Conservation (phyloP, 2,329 filamentous ascomycete genomes). For the Xylariaceae sp. region DNA sequence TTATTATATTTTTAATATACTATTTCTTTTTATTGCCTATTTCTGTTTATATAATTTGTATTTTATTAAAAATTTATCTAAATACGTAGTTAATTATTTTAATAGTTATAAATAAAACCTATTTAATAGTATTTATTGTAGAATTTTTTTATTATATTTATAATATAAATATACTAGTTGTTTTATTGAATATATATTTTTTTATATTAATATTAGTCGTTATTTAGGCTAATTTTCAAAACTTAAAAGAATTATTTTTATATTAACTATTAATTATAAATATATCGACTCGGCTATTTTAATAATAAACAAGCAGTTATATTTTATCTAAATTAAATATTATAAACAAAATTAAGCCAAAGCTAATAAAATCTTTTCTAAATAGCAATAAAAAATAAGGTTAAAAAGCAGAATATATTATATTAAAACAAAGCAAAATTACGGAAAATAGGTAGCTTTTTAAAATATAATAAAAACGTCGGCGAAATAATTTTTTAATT, state of each 20-base stretch:
- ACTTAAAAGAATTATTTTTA: too few relatives aligned
- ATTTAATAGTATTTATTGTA: neutral
- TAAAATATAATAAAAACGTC: neutral
- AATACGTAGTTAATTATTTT: too few relatives aligned
- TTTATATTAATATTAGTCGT: too few relatives aligned
- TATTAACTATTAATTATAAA: too few relatives aligned
- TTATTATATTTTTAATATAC: neutral
- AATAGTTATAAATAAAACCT: too few relatives aligned
- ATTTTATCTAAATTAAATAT: neutral
- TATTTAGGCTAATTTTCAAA: too few relatives aligned
- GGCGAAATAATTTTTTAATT: neutral
- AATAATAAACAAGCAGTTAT: too few relatives aligned
- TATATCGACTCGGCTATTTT: too few relatives aligned
- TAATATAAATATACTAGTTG: neutral
- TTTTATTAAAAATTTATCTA: neutral
- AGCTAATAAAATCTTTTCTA: neutral
- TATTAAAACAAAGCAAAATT: neutral
- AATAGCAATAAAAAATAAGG: neutral
- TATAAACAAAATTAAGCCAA: neutral
- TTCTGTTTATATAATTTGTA: neutral
- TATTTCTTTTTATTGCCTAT: neutral
- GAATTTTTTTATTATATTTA: too few relatives aligned
- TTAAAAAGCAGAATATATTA: neutral
- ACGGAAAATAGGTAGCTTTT: neutral
- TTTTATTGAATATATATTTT: too few relatives aligned